Evolutionary conservation across 345 rosid species (phyloP).

Genomic region (Salix koriyanagi): DNA sequence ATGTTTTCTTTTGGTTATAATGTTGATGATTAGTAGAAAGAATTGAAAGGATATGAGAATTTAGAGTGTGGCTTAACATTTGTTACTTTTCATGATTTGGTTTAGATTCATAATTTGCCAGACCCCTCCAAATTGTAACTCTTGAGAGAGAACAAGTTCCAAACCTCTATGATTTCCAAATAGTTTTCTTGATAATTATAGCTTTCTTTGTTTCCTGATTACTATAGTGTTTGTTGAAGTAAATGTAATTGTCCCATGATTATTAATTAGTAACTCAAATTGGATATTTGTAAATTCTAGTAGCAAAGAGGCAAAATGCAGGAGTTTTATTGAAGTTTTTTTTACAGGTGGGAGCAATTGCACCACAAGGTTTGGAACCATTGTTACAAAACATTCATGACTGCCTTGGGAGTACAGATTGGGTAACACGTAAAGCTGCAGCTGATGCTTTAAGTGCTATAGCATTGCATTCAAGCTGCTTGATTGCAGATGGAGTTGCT

Average conservation of each 20-base stretch:
- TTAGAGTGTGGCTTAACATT: neutral
- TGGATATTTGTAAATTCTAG: neutral
- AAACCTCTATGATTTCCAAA: neutral
- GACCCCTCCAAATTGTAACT: neutral
- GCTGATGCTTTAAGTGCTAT: slow-evolving; percentile 75
- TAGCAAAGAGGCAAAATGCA: neutral
- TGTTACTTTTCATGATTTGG: neutral
- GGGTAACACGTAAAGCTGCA: slow-evolving; percentile 97
- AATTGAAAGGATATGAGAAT: neutral
- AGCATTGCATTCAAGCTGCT: slow-evolving; percentile 71
- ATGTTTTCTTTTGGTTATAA: neutral
- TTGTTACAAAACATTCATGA: slow-evolving; percentile 81
- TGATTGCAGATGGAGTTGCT: slow-evolving; percentile 58
- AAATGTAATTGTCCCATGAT: neutral
- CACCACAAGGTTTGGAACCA: slow-evolving; percentile 72
- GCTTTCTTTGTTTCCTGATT: neutral
- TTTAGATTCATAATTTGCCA: neutral
- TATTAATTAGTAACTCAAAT: neutral
- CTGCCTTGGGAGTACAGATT: slow-evolving; percentile 89
- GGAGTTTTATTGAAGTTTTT: slow-evolving; percentile 2
- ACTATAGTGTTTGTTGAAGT: neutral
- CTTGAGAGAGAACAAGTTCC: neutral
- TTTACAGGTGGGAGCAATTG: slow-evolving; percentile 86
- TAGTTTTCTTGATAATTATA: neutral
- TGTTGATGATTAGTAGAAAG: neutral